Percentiles rank a stretch among this genome's conserved stretches.
Evolutionary conservation across 352 stramenopile genomes (phyloP).

Genomic region (Phytophthora europaea): DNA sequence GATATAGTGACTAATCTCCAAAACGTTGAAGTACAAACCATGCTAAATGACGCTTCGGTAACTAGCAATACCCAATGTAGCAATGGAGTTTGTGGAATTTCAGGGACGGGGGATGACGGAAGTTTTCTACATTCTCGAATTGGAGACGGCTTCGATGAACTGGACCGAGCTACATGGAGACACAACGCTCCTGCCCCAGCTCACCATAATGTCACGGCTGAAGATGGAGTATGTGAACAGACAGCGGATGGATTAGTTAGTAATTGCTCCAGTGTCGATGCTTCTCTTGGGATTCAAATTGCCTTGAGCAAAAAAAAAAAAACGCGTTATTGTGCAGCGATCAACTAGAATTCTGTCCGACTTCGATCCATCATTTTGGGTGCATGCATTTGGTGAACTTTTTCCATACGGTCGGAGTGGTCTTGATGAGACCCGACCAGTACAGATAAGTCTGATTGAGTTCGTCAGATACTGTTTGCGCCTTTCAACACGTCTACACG

Average conservation of each 20-base stretch:
- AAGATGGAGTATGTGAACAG: conserved; percentile 11
- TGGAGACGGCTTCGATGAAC: conserved; percentile 2
- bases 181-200: not conserved
- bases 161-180: conserved; percentile 7
- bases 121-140: too few species aligned
- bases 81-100: too few species aligned
- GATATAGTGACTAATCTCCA: too few species aligned
- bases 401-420: conserved; percentile 35
- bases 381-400: not conserved
- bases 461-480: conserved; percentile 13
- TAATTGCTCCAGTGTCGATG: not conserved
- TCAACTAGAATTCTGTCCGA: conserved; percentile 31
- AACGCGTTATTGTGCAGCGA: conserved; percentile 10
- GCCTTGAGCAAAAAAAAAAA: not conserved
- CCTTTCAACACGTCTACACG: not conserved
- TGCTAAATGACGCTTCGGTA: too few species aligned
- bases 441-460: conserved; percentile 14
- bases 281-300: not conserved
- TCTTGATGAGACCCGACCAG: conserved; percentile 13
- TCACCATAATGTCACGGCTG: not conserved
- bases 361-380: conserved; percentile 33
- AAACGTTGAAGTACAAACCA: too few species aligned
- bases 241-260: not conserved
- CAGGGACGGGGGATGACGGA: too few species aligned
- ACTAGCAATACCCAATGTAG: too few species aligned